Conservation (phyloP, 371 early-diverging fungal species). For the Mortierella sp. region DNA sequence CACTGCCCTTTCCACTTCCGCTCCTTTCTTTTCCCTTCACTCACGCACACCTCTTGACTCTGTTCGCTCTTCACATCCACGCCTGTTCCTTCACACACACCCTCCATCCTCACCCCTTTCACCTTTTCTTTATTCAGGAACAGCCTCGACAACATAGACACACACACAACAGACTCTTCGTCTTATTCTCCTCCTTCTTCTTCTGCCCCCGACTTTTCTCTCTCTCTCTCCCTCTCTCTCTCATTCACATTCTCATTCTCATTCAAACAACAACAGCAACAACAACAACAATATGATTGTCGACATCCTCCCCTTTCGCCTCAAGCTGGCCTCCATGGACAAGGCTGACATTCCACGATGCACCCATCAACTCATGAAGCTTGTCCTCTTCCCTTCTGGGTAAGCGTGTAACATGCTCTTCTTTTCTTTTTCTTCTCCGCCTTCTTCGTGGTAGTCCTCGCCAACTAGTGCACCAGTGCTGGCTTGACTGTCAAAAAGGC, state of each 20-base stretch:
- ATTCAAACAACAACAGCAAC: neutral
- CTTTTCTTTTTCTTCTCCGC: neutral
- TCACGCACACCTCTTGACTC: neutral
- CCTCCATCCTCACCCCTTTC: neutral
- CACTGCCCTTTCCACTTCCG: neutral
- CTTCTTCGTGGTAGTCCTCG: neutral
- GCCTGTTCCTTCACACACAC: neutral
- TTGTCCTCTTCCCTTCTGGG: constrained; percentile 53
- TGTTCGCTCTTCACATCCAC: neutral
- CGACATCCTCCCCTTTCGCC: constrained; percentile 56
- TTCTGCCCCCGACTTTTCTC: neutral
- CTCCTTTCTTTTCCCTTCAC: neutral
- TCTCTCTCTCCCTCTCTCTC: neutral
- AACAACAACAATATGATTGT: constrained; percentile 45
- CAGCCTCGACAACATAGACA: neutral
- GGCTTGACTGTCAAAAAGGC: constrained; percentile 7
- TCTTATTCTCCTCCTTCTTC: neutral
- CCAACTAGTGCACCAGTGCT: neutral
- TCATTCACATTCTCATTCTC: neutral
- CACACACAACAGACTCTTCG: neutral
- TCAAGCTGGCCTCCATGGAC: constrained; percentile 47
- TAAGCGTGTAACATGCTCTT: constrained; percentile 12
- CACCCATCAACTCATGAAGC: constrained; percentile 58
- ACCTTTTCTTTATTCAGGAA: neutral
- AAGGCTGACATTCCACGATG: constrained; percentile 55